Conservation (phyloP, 1,284 basidiomycete species). For the Melampsora larici-populina region DNA sequence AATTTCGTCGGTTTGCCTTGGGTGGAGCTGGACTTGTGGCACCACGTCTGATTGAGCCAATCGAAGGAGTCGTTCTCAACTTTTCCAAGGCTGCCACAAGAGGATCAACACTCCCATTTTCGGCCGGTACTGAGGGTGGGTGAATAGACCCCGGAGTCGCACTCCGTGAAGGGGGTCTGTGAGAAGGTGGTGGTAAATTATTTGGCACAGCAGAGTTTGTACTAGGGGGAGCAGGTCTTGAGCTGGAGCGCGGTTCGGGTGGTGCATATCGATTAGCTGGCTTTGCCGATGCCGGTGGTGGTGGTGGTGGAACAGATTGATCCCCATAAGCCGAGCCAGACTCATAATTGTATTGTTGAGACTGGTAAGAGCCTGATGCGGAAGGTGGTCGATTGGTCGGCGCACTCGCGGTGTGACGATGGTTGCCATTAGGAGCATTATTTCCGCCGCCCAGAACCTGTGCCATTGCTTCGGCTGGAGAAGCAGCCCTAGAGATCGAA, state of each 20-base stretch:
- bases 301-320: conserved; percentile 15
- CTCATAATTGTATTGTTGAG: conserved; percentile 12
- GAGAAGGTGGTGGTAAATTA: conserved; percentile 30
- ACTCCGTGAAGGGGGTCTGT: conserved; percentile 21
- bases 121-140: conserved; percentile 33
- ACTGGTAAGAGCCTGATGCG: conserved; percentile 1
- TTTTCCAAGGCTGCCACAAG: conserved; percentile 40
- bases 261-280: conserved; percentile 24
- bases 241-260: background rate
- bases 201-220: background rate
- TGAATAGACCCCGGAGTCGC: conserved; percentile 20
- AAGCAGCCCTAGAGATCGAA: conserved; percentile 40
- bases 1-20: conserved; percentile 1
- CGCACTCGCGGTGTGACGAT: conserved; percentile 3
- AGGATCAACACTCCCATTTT: conserved; percentile 36
- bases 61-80: conserved; percentile 39
- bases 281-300: conserved; percentile 24
- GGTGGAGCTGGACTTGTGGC: conserved; percentile 27
- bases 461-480: conserved; percentile 42
- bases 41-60: conserved; percentile 27
- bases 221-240: background rate
- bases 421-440: conserved; percentile 9
- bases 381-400: background rate
- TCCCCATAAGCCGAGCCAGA: background rate
- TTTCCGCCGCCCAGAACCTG: conserved; percentile 31